phyloP scores from a whole-genome alignment of 2,329 filamentous ascomycete genomes.

The Aspergillaceae sp. region DNA sequence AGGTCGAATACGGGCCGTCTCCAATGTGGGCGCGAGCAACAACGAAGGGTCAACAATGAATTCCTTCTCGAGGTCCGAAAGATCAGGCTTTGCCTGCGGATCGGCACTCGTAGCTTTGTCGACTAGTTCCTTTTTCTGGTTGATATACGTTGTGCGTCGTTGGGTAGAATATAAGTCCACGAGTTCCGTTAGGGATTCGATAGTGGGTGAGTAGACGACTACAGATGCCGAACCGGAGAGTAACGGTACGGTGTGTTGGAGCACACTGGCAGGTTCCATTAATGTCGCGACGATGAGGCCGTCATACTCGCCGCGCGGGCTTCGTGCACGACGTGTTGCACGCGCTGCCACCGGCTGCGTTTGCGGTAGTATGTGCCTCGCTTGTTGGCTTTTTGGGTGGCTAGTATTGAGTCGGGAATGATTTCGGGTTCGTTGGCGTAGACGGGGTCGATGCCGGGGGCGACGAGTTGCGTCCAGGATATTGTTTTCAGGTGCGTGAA shows the following conservation, averaged over 20 bases:
- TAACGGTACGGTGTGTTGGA: slow-evolving; percentile 68
- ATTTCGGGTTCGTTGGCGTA: slow-evolving; percentile 59
- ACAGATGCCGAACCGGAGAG: slow-evolving; percentile 75
- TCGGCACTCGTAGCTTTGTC: slow-evolving; percentile 2
- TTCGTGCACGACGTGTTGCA: slow-evolving; percentile 63
- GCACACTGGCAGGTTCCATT: slow-evolving; percentile 70
- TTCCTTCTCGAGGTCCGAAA: slow-evolving; percentile 44
- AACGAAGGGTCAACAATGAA: slow-evolving; percentile 84
- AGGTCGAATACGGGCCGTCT: slow-evolving; percentile 66
- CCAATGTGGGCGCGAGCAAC: slow-evolving; percentile 67
- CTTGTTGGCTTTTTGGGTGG: slow-evolving; percentile 69
- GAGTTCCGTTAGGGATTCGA: slow-evolving; percentile 69
- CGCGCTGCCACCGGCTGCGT: slow-evolving; percentile 68
- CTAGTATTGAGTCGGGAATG: slow-evolving; percentile 53
- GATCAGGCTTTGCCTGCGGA: slow-evolving; percentile 23
- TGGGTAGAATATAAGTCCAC: slow-evolving; percentile 78
- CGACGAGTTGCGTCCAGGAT: slow-evolving; percentile 84
- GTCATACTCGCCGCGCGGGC: slow-evolving; percentile 70
- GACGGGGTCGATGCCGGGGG: slow-evolving; percentile 64
- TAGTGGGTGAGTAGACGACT: slow-evolving; percentile 71
- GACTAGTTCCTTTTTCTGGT: slow-evolving; percentile 22
- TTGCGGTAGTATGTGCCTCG: slow-evolving; percentile 84
- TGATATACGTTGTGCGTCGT: slow-evolving; percentile 63
- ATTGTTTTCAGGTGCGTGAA: slow-evolving; percentile 71
- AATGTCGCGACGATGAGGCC: slow-evolving; percentile 72